Percentiles rank a stretch among this genome's conserved stretches.
phyloP scores from a whole-genome alignment of 805 yeast genomes.

The Candida patagonica region DNA sequence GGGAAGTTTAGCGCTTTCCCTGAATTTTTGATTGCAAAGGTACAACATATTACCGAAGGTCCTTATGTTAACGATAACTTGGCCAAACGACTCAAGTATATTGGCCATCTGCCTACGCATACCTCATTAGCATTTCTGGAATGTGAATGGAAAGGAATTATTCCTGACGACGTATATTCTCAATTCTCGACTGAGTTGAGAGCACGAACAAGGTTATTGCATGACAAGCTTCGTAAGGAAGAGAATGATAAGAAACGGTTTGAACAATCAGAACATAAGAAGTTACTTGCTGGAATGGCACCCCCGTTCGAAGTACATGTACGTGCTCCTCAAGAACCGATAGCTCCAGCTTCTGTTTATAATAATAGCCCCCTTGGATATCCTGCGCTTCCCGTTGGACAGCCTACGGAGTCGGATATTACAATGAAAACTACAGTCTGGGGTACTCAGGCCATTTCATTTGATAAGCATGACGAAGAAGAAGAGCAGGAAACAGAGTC shows the following conservation, averaged over 20 bases:
- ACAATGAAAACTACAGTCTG: conserved; percentile 11
- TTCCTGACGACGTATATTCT: conserved; percentile 21
- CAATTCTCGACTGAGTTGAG: conserved; percentile 21
- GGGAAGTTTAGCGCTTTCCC: conserved; percentile 64
- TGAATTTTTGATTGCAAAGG: conserved; percentile 43
- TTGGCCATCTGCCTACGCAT: conserved; percentile 77
- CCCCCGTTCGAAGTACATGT: too few relatives aligned
- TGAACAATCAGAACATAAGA: conserved; percentile 29
- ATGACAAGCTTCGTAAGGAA: conserved; percentile 18
- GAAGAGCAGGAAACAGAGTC: conserved; percentile 14
- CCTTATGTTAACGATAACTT: conserved; percentile 53
- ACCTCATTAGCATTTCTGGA: conserved; percentile 78
- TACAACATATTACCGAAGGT: conserved; percentile 66
- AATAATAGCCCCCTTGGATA: too few relatives aligned
- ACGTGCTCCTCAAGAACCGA: too few relatives aligned
- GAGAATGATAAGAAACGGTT: conserved; percentile 21
- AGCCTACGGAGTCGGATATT: background rate
- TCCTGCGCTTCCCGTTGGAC: too few relatives aligned
- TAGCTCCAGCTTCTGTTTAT: too few relatives aligned
- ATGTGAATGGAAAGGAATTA: conserved; percentile 60
- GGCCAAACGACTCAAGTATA: conserved; percentile 55
- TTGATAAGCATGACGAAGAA: conserved; percentile 13
- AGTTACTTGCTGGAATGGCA: conserved; percentile 18
- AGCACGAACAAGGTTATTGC: conserved; percentile 17
- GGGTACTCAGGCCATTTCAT: conserved; percentile 16